Base-by-base conservation (phyloP, 371 early-diverging fungal species). In the Catenaria anguillulae region DNA sequence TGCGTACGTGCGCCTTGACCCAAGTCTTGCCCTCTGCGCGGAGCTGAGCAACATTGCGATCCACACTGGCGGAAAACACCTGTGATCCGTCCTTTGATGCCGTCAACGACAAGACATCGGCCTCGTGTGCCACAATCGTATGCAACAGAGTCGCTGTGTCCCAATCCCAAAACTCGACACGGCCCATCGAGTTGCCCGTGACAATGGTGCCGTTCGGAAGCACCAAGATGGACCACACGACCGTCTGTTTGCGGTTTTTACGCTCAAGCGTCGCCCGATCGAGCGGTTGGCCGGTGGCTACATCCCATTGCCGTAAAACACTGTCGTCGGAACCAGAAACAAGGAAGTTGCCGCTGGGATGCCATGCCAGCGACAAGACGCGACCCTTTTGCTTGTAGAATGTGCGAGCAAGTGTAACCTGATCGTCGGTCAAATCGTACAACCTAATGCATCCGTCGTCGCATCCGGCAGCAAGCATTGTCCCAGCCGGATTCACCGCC, bases 361-460 rank as follows among this genome's bases (percentile, higher is more conserved):
- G 61, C 63, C 58, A 60, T 15, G 58, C 50, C 5, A 42, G 33
- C 35, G 48, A 65, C 29, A 50, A 54, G 34, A 71, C 64, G 15
- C 65, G 56, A 2, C 80, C 83, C 58, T 75, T 80, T 65, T 81
- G 79, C 60, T 79, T 80, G 65, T 87, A 87, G 65, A 89, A 83
- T 45, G 82, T 78, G 35, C 81, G 79, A 63, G 81, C 70, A 65
- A 83, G 86, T 68, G 42, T 74, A 71, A 35, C 78, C 85, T 64
- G n/a, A n/a, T 36, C 58, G 29, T 87, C 84, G 23, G 82, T 73
- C 63, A 95, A 84, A 68, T 86, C 81, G 65, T 92, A 90, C 34
- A 93, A 68, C 43, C 93, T 80, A 58, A 93, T 82, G 63, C 82
- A 79, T 0, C 93, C 94, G 75, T 96, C 97, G 67, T 93, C 95